Conservation (phyloP, 306 rosid genomes). For the Cicer bijugum region DNA sequence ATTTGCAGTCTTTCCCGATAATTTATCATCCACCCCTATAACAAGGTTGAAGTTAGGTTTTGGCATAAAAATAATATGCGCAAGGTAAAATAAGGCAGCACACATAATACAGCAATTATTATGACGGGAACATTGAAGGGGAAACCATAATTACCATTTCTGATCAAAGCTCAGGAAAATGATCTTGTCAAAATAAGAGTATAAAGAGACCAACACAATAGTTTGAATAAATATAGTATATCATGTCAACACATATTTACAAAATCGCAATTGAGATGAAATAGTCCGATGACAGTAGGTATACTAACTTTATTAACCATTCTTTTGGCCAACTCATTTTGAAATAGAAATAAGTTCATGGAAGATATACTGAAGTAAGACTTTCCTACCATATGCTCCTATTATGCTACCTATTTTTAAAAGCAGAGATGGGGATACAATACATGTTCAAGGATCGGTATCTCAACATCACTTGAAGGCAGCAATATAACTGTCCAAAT, state of each 20-base stretch:
- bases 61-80: background rate
- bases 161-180: background rate
- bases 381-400: background rate
- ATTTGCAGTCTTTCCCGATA: slow-evolving; percentile 58
- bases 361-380: slow-evolving; percentile 3
- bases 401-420: background rate
- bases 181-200: background rate
- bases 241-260: background rate
- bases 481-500: slow-evolving; percentile 23
- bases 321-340: background rate
- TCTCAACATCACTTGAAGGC: background rate
- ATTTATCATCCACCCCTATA: slow-evolving; percentile 82
- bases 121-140: background rate
- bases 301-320: slow-evolving; percentile 11
- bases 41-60: slow-evolving; percentile 39
- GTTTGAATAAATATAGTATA: background rate
- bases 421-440: background rate
- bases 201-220: background rate
- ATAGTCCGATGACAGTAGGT: background rate
- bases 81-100: background rate
- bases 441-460: background rate
- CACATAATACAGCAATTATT: background rate
- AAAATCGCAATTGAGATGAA: background rate
- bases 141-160: background rate
- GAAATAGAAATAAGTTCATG: background rate